Evolutionary conservation across 2,329 filamentous ascomycete species (phyloP), one percentile per base, ranked within the genome.

Genomic region (Geosmithia morbida): DNA sequence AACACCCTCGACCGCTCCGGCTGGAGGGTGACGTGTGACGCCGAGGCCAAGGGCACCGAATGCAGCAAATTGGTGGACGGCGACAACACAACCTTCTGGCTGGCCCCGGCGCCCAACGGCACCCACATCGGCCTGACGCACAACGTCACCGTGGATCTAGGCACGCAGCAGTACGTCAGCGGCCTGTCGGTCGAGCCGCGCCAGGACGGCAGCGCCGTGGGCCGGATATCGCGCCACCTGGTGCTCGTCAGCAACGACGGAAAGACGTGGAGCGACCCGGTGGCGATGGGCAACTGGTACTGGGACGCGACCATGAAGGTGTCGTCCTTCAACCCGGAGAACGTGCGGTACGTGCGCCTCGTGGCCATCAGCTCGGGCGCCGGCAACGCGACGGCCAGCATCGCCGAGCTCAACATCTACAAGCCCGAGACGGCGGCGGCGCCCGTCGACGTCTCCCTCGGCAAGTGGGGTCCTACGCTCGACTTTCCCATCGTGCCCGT

Each of bases 401-500:
- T 61, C 17, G 54, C 60, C 4, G 60, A 63, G 43, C 49, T 66
- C 19, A 57, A 59, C 26, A 48, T 63, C 19, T 61, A 58, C 44
- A 55, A 54, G 41, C 52, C 56, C 37, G 51, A 52, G 17, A 48
- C 22, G 22, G 53, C 7, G 58, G 57, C 29, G 48, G 29, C 48
- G 45, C 50, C 55, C 2, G 50, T 51, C n/a, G 53, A 55, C 30
- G 47, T 46, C 1, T 51, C 53, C 26, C 48, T 50, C 7, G 63
- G 62, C 7, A 53, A 53, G 45, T 66, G 63, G 63, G 57, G 59
- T 2, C 52, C 53, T 4, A 65, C 63, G 1, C 49, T 66, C 22
- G 54, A 63, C 52, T 59, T 66, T 37, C 62, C 63, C 2, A 56
- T 65, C 17, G 60, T 66, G 1, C 59, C 63, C 11, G 63, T 59